phyloP scores from a whole-genome alignment of 768 basidiomycete species.

The Dentipellis fragilis region DNA sequence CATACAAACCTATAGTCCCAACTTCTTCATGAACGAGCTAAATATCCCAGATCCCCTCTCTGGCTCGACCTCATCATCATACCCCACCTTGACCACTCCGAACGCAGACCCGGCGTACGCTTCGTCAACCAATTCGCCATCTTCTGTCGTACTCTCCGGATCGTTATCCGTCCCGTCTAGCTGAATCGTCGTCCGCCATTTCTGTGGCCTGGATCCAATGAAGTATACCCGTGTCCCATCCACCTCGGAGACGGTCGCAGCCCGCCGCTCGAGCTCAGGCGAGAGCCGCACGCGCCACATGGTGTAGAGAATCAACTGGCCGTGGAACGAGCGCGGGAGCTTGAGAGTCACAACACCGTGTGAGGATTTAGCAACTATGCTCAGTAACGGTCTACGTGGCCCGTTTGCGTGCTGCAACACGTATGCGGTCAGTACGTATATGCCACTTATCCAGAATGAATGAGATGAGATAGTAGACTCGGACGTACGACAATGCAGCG shows the following conservation, averaged over 20 bases:
- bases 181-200: slow-evolving; percentile 3
- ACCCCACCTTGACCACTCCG: neutral
- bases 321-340: slow-evolving; percentile 11
- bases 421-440: no score
- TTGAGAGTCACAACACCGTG: slow-evolving; percentile 1
- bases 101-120: neutral
- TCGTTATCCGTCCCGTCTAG: slow-evolving; percentile 8
- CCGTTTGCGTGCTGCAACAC: neutral
- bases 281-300: slow-evolving; percentile 4
- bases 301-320: slow-evolving; percentile 8
- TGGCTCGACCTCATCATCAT: neutral
- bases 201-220: slow-evolving; percentile 8
- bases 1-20: no score
- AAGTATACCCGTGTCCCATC: slow-evolving; percentile 8
- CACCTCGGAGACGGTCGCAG: slow-evolving; percentile 1
- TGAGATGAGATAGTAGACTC: neutral
- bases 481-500: neutral
- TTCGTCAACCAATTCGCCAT: neutral
- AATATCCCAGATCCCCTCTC: no score
- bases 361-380: slow-evolving; percentile 1
- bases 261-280: neutral
- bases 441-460: no score
- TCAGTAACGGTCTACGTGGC: slow-evolving; percentile 10
- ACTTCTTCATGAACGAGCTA: no score
- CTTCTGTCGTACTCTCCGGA: neutral